Evolutionary conservation across 257 asterid genomes (phyloP).

Genomic region (Knoxia roxburghii): DNA sequence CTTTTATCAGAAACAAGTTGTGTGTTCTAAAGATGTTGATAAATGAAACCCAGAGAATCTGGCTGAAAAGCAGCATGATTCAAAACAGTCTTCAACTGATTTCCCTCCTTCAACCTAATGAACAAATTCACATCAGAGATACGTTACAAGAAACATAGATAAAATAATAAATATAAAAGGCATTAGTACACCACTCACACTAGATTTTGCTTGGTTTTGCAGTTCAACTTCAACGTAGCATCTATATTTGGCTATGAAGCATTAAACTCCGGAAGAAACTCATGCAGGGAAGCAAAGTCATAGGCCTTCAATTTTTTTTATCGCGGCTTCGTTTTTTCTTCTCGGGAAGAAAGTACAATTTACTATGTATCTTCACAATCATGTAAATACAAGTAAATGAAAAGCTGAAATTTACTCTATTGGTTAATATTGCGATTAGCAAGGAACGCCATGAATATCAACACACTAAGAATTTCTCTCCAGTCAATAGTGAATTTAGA

Average conservation of each 20-base stretch:
- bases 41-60: slow-evolving; percentile 65
- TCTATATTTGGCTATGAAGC: slow-evolving; percentile 34
- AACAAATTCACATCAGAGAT: slow-evolving; percentile 5
- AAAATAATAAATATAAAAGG: not conserved
- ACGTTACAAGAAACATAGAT: slow-evolving; percentile 13
- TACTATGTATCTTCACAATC: slow-evolving; percentile 7
- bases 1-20: slow-evolving; percentile 46
- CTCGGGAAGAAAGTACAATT: slow-evolving; percentile 25
- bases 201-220: slow-evolving; percentile 54
- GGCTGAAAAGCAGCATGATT: slow-evolving; percentile 54
- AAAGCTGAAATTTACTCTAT: not conserved
- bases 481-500: too few species aligned
- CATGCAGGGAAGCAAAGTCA: slow-evolving; percentile 59
- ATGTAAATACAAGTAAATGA: not conserved
- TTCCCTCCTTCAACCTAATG: slow-evolving; percentile 64
- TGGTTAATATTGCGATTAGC: too few species aligned
- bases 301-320: slow-evolving; percentile 67
- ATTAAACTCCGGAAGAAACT: slow-evolving; percentile 60
- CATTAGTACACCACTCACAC: slow-evolving; percentile 40
- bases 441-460: too few species aligned
- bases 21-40: slow-evolving; percentile 63
- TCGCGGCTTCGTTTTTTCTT: slow-evolving; percentile 44
- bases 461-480: not conserved
- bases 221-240: slow-evolving; percentile 45
- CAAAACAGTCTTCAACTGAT: slow-evolving; percentile 52